Conservation (phyloP, 345 rosid genomes). For the Cardiospermum halicacabum region DNA sequence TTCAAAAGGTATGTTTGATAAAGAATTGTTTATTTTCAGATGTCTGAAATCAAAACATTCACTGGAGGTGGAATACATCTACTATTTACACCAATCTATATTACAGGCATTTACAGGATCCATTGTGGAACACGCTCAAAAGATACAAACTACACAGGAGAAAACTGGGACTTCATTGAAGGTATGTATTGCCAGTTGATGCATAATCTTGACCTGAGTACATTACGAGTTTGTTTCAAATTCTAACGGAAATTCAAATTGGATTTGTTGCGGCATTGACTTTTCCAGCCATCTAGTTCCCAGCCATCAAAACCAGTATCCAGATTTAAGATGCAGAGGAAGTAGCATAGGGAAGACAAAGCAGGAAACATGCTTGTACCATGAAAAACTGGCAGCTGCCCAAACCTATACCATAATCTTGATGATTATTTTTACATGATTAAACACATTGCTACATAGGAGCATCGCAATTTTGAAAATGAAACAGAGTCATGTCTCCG, state of each 20-base stretch:
- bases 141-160: conserved; percentile 23
- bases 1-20: conserved; percentile 35
- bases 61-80: too few species aligned
- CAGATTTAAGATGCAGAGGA: conserved; percentile 75
- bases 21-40: conserved; percentile 1
- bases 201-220: not conserved
- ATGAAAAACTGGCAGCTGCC: not conserved
- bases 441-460: not conserved
- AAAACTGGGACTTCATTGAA: conserved; percentile 29
- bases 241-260: too few species aligned
- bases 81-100: not conserved
- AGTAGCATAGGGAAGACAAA: conserved; percentile 29
- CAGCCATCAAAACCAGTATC: conserved; percentile 73
- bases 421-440: not conserved
- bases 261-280: conserved; percentile 12
- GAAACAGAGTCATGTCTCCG: too few species aligned
- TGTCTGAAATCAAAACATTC: not conserved
- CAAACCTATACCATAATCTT: not conserved
- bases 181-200: conserved; percentile 44
- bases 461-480: too few species aligned
- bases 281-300: conserved; percentile 38
- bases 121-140: conserved; percentile 52
- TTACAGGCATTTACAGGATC: conserved; percentile 77
- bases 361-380: not conserved
- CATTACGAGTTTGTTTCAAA: not conserved